Conservation (phyloP, 2,329 filamentous ascomycete species). For the Talaromyces sp. region DNA sequence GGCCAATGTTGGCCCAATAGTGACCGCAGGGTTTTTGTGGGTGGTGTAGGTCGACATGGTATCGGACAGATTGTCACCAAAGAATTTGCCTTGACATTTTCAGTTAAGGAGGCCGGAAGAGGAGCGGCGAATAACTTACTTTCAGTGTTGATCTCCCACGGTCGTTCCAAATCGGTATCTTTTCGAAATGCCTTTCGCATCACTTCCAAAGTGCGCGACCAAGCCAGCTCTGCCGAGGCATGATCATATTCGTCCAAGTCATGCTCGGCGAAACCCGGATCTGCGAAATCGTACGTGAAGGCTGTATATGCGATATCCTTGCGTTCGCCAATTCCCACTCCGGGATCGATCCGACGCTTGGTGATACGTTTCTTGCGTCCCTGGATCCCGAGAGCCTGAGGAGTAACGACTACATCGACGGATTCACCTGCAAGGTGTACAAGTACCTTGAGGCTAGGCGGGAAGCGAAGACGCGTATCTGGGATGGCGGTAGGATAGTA, state of each 20-base stretch:
- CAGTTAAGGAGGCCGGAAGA: neutral
- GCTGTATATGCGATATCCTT: conserved; percentile 32
- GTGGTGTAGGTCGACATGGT: conserved; percentile 32
- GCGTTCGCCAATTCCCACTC: conserved; percentile 50
- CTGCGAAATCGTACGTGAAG: conserved; percentile 55
- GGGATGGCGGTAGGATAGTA: conserved; percentile 63
- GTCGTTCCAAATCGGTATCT: conserved; percentile 35
- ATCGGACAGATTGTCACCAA: conserved; percentile 28
- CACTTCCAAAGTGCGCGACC: conserved; percentile 60
- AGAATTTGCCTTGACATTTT: conserved; percentile 30
- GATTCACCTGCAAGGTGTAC: conserved; percentile 56
- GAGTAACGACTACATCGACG: conserved; percentile 49
- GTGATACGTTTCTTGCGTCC: conserved; percentile 47
- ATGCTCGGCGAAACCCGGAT: conserved; percentile 67
- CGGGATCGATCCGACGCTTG: conserved; percentile 49
- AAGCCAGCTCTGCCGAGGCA: conserved; percentile 63
- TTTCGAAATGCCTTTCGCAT: conserved; percentile 59
- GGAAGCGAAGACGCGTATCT: conserved; percentile 39
- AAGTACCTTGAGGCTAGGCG: conserved; percentile 45
- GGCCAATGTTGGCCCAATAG: conserved; percentile 37
- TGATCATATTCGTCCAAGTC: conserved; percentile 66
- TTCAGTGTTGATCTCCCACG: conserved; percentile 37
- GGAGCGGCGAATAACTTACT: conserved; percentile 22
- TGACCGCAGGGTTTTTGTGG: conserved; percentile 29
- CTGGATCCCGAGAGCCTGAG: conserved; percentile 53